A percentile compares a stretch with the other conserved stretches of the same genome.
Evolutionary conservation across 495 filamentous ascomycete species (phyloP).

Genomic region (Cercophora newfieldiana): DNA sequence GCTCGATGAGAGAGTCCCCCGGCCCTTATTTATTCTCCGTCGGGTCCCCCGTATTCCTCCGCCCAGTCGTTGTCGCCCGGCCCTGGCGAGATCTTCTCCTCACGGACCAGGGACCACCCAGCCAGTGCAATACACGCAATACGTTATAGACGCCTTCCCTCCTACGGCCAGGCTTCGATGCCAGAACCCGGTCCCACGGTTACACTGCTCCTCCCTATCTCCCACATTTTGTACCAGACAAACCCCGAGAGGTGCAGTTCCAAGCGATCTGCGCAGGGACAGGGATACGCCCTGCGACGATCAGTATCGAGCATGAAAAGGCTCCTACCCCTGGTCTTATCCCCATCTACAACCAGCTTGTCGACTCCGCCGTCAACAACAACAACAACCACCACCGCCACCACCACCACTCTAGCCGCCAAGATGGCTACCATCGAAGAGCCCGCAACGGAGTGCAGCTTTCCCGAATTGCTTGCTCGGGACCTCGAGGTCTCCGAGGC

Average conservation of each 20-base stretch:
- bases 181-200: conserved; percentile 28
- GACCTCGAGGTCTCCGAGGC: conserved; percentile 42
- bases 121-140: conserved; percentile 1
- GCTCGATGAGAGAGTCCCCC: conserved; percentile 6
- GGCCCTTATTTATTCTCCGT: conserved; percentile 10
- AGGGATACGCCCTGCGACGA: conserved; percentile 31
- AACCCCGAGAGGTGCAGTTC: conserved; percentile 22
- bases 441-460: conserved; percentile 37
- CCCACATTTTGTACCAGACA: conserved; percentile 20
- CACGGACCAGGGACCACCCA: conserved; percentile 4
- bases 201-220: conserved; percentile 27
- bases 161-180: conserved; percentile 20
- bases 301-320: conserved; percentile 26
- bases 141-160: conserved; percentile 1
- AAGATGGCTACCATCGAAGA: conserved; percentile 21
- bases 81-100: conserved; percentile 12
- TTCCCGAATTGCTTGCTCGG: conserved; percentile 46
- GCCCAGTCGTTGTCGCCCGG: not conserved
- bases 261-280: conserved; percentile 30
- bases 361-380: conserved; percentile 3
- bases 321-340: conserved; percentile 19
- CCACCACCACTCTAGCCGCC: not conserved
- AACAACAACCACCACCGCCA: not conserved
- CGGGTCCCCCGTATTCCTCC: conserved; percentile 12
- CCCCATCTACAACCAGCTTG: conserved; percentile 3